Evolutionary conservation across 2,329 filamentous ascomycete species (phyloP).

Genomic region (Dactylellina haptotyla): DNA sequence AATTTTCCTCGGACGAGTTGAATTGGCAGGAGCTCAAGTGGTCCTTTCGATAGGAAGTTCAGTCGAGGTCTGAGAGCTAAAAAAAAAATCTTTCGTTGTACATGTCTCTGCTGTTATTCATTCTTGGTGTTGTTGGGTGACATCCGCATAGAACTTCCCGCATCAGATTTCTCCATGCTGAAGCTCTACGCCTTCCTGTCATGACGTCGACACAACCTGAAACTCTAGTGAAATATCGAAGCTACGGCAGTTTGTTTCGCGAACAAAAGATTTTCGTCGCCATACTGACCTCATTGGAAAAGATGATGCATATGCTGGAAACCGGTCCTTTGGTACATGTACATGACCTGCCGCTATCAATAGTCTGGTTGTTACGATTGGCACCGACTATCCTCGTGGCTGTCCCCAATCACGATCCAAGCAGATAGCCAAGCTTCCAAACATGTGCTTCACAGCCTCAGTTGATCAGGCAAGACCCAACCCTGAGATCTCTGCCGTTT

Average conservation of each 20-base stretch:
- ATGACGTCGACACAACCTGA: slow-evolving; percentile 28
- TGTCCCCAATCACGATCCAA: slow-evolving; percentile 30
- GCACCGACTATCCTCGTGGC: slow-evolving; percentile 15
- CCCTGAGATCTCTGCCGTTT: slow-evolving; percentile 37
- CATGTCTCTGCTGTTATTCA: no score
- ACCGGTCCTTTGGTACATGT: background rate
- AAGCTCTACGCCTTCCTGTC: slow-evolving; percentile 10
- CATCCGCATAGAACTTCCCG: slow-evolving; percentile 27
- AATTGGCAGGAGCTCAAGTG: slow-evolving; percentile 48
- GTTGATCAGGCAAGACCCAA: slow-evolving; percentile 35
- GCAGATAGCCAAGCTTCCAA: slow-evolving; percentile 38
- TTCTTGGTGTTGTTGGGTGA: slow-evolving; percentile 28
- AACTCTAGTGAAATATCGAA: slow-evolving; percentile 8
- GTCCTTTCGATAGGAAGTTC: slow-evolving; percentile 21
- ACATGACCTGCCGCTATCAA: slow-evolving; percentile 31
- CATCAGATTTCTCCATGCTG: slow-evolving; percentile 6
- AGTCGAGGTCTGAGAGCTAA: slow-evolving; percentile 4
- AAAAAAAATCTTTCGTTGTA: slow-evolving; percentile 20
- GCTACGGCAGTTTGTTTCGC: background rate
- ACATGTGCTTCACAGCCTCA: slow-evolving; percentile 48
- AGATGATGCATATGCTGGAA: background rate
- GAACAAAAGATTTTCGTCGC: background rate
- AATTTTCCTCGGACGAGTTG: slow-evolving; percentile 22
- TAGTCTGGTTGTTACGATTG: slow-evolving; percentile 34
- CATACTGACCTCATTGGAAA: background rate